These are phyloP conservation scores for Didymellaceae sp. DNA, from an alignment of 2,329 filamentous ascomycete genomes.

Conservation along the genomic window DNA sequence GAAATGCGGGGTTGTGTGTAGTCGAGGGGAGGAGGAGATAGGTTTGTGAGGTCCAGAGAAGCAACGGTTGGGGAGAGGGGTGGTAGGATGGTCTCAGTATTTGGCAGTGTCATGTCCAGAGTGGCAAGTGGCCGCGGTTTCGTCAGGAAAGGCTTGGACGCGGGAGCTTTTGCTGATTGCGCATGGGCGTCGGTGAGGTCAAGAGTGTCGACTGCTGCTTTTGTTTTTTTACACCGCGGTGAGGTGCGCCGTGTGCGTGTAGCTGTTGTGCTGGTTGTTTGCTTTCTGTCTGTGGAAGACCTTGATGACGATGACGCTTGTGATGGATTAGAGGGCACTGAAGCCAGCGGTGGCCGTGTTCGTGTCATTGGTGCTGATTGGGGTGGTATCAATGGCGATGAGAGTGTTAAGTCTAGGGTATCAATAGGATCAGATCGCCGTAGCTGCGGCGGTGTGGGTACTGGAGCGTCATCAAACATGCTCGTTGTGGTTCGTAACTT, in stretches of 20 bases:
- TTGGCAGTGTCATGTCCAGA: constrained; percentile 37
- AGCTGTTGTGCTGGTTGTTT: constrained; percentile 1
- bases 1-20: constrained; percentile 30
- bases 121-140: not conserved
- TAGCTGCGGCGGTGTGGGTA: constrained; percentile 26
- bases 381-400: constrained; percentile 23
- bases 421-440: constrained; percentile 28
- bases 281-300: constrained; percentile 12
- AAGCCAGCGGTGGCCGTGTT: constrained; percentile 32
- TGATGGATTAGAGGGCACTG: constrained; percentile 38
- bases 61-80: no score
- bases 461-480: constrained; percentile 15
- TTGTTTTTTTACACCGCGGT: constrained; percentile 29
- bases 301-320: constrained; percentile 17
- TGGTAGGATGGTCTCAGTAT: no score
- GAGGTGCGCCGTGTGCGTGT: constrained; percentile 28
- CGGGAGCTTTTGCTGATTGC: not conserved
- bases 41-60: constrained; percentile 33
- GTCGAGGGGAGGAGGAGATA: constrained; percentile 19
- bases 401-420: constrained; percentile 41
- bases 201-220: constrained; percentile 1
- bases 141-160: not conserved
- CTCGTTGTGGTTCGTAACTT: constrained; percentile 18
- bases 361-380: constrained; percentile 5
- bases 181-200: constrained; percentile 24